Conservation (phyloP, 2,329 filamentous ascomycete genomes). For the Zasmidium citrigriseum region DNA sequence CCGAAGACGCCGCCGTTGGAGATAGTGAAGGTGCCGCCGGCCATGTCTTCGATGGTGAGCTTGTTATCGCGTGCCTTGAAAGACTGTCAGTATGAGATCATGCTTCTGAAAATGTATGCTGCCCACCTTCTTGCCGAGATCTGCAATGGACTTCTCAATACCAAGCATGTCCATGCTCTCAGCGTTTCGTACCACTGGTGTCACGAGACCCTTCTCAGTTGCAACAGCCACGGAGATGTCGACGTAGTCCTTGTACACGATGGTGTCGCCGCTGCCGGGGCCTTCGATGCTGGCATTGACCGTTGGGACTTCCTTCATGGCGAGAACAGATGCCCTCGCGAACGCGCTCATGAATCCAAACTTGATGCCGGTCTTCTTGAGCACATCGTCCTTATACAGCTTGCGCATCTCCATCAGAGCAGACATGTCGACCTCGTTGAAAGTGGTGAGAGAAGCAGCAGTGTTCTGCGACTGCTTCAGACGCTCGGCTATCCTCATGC, state of each 20-base stretch:
- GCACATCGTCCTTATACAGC: slow-evolving; percentile 91
- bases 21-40: slow-evolving; percentile 96
- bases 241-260: slow-evolving; percentile 97
- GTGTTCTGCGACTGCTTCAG: slow-evolving; percentile 99
- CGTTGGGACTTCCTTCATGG: slow-evolving; percentile 90
- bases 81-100: slow-evolving; percentile 6
- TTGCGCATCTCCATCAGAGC: slow-evolving; percentile 96
- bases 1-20: slow-evolving; percentile 97
- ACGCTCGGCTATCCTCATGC: slow-evolving; percentile 92
- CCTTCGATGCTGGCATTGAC: slow-evolving; percentile 98
- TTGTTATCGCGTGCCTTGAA: slow-evolving; percentile 88
- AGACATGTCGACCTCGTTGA: slow-evolving; percentile 99
- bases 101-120: slow-evolving; percentile 4
- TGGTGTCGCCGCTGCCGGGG: slow-evolving; percentile 90
- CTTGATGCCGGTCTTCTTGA: slow-evolving; percentile 96
- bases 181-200: slow-evolving; percentile 91
- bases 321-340: slow-evolving; percentile 82
- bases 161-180: slow-evolving; percentile 84
- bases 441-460: slow-evolving; percentile 92
- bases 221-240: slow-evolving; percentile 97
- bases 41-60: slow-evolving; percentile 98
- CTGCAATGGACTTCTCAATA: slow-evolving; percentile 89
- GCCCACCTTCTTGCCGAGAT: slow-evolving; percentile 88
- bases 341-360: slow-evolving; percentile 99
- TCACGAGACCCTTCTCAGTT: slow-evolving; percentile 95